Evolutionary conservation across 306 rosid species (phyloP), one percentile per base, ranked within the genome.

Genomic region (Trifolium repens): DNA sequence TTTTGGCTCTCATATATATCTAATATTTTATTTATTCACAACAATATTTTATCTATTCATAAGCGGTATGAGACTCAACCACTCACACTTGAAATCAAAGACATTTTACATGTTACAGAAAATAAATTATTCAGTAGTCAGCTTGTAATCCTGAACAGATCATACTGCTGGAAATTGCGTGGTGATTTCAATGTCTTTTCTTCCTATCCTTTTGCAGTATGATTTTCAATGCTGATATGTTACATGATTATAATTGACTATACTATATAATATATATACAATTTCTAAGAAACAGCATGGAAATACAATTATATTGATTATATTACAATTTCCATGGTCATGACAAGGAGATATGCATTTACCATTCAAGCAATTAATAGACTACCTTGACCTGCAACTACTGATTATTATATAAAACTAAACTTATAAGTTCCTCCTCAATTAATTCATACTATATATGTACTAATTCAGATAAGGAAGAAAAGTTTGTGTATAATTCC

Each of bases 211-310:
- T 67, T 55, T 57, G 2, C 58, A 42, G 0, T 26, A 5, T 19
- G 5, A 73, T 46, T 24, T 84, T 57, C 69, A 9, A 57, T 63
- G 42, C 39, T 74, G 8, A 44, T 73, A 32, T 27, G 42, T 42
- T 42, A 50, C 47, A 26, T 59, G 16, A 58, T 58, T 27, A 27
- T 59, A 8, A 13, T 12, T 46, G 13, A 5, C 13, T 13, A 46
- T 11, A 46, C 24, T 24, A 24, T 8, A 46, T 11, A 46, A 11
- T 10, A 24, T 8, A 17, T 7, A 14, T 32, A 32, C 35, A 32
- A 32, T 32, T 32, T 32, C 35, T 47, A 79, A 74, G 63, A 83
- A 83, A 53, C 12, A 64, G 2, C 75, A 75, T 15, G 60, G 71
- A 6, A 69, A 46, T 37, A 50, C 9, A 62, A 47, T 64, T 5